Conservation (phyloP, 179 eudicot species). For the Silene vulgaris region DNA sequence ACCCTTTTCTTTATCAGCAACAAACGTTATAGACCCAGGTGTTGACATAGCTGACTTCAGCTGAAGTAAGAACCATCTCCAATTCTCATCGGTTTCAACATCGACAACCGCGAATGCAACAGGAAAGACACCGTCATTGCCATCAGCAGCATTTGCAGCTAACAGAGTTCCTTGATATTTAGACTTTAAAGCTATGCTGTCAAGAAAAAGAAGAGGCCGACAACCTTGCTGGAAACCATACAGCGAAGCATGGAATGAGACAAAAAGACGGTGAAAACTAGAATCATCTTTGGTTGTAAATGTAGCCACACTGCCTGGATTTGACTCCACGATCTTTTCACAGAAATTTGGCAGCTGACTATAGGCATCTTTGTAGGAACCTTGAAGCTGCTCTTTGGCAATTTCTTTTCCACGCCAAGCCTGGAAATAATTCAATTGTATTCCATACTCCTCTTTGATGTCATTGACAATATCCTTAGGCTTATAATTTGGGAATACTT, state of each 20-base stretch:
- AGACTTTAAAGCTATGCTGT: constrained; percentile 64
- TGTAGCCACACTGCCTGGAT: constrained; percentile 94
- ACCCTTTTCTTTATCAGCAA: constrained; percentile 75
- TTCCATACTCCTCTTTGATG: constrained; percentile 78
- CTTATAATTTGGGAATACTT: constrained; percentile 67
- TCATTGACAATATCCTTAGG: constrained; percentile 89
- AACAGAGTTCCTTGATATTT: constrained; percentile 84
- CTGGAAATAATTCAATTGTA: constrained; percentile 78
- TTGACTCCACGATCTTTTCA: constrained; percentile 81
- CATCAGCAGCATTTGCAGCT: constrained; percentile 85
- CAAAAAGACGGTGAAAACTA: constrained; percentile 86
- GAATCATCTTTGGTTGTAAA: constrained; percentile 84
- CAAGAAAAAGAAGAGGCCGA: constrained; percentile 82
- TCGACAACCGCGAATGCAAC: constrained; percentile 94
- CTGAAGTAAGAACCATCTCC: constrained; percentile 80
- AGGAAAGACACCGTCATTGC: constrained; percentile 78
- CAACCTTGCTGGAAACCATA: constrained; percentile 83
- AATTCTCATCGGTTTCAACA: constrained; percentile 73
- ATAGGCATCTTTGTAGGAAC: constrained; percentile 89
- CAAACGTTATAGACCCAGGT: constrained; percentile 53
- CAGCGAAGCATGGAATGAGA: constrained; percentile 74
- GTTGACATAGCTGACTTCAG: constrained; percentile 57
- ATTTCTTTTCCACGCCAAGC: constrained; percentile 98
- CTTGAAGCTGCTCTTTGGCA: constrained; percentile 94
- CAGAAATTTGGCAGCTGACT: constrained; percentile 69